Percentiles rank a stretch among this genome's conserved stretches.
These are phyloP conservation scores for Phyllosticta paracitricarpa DNA, from an alignment of 2,329 filamentous ascomycete genomes.

Conservation along the genomic window DNA sequence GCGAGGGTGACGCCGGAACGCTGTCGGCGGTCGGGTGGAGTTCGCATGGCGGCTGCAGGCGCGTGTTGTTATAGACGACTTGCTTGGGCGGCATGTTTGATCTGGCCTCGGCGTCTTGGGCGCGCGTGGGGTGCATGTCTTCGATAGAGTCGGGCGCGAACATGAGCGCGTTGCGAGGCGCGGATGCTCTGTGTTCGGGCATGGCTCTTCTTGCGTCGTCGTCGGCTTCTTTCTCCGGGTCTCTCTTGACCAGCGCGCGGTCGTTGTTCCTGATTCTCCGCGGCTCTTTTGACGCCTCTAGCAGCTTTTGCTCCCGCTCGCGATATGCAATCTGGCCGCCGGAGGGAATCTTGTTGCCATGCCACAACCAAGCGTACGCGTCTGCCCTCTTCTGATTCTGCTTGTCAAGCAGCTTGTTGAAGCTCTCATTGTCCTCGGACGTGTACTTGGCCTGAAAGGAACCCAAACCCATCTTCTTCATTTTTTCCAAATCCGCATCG, in stretches of 20 bases:
- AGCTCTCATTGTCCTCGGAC: constrained; percentile 95
- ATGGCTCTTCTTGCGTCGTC: constrained; percentile 63
- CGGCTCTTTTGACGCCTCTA: constrained; percentile 36
- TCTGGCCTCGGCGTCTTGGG: constrained; percentile 56
- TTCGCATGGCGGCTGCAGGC: constrained; percentile 47
- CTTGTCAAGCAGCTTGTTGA: constrained; percentile 82
- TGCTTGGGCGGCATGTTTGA: constrained; percentile 68
- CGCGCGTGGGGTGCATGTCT: constrained; percentile 46
- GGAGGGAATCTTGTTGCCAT: constrained; percentile 68
- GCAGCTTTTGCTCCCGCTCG: constrained; percentile 55
- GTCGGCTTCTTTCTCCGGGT: constrained; percentile 33
- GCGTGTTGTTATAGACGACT: constrained; percentile 75
- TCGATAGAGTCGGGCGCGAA: constrained; percentile 61
- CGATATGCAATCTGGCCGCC: constrained; percentile 51
- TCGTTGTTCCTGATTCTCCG: constrained; percentile 11
- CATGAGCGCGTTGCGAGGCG: constrained; percentile 78
- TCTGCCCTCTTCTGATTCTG: constrained; percentile 77
- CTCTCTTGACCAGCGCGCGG: constrained; percentile 6
- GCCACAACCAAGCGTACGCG: constrained; percentile 84
- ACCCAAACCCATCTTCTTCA: constrained; percentile 60
- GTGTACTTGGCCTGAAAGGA: constrained; percentile 90
- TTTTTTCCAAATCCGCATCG: constrained; percentile 40
- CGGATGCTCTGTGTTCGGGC: constrained; percentile 64
- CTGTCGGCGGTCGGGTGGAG: constrained; percentile 25
- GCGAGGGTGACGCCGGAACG: constrained; percentile 64